A percentile compares a stretch with the other conserved stretches of the same genome.
These are phyloP conservation scores for Phytophthora podocarpi DNA, from an alignment of 352 stramenopile species.

Conservation along the genomic window DNA sequence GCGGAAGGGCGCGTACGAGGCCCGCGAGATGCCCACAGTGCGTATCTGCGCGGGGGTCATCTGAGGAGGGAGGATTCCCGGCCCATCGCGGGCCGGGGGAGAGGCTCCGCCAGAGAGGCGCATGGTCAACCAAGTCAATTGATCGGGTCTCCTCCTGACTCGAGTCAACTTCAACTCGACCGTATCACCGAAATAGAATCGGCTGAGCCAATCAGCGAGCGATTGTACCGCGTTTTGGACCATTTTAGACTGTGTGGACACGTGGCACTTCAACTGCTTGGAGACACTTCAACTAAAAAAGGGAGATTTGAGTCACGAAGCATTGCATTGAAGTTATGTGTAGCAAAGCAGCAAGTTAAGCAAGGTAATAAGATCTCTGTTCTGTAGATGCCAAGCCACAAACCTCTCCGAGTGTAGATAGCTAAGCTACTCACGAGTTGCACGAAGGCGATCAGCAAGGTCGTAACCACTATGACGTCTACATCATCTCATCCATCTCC, in stretches of 20 bases:
- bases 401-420: conserved; percentile 61
- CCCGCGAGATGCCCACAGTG: conserved; percentile 9
- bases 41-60: conserved; percentile 22
- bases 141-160: too few relatives aligned
- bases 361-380: conserved; percentile 70
- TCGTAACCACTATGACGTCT: conserved; percentile 56
- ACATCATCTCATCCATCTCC: conserved; percentile 94
- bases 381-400: conserved; percentile 61
- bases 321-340: conserved; percentile 14
- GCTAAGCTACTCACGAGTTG: conserved; percentile 62
- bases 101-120: background rate
- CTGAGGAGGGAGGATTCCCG: conserved; percentile 11
- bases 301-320: background rate
- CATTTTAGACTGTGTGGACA: conserved; percentile 1
- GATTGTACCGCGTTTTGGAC: background rate
- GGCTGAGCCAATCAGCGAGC: background rate
- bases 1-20: conserved; percentile 60
- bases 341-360: conserved; percentile 37
- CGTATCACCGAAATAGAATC: conserved; percentile 37
- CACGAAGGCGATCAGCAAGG: conserved; percentile 45
- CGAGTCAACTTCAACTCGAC: conserved; percentile 31
- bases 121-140: too few relatives aligned
- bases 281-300: conserved; percentile 7
- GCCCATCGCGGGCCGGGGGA: conserved; percentile 6
- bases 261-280: background rate